Conservation (phyloP, 2,329 filamentous ascomycete species). For the Aspergillus proliferans region DNA sequence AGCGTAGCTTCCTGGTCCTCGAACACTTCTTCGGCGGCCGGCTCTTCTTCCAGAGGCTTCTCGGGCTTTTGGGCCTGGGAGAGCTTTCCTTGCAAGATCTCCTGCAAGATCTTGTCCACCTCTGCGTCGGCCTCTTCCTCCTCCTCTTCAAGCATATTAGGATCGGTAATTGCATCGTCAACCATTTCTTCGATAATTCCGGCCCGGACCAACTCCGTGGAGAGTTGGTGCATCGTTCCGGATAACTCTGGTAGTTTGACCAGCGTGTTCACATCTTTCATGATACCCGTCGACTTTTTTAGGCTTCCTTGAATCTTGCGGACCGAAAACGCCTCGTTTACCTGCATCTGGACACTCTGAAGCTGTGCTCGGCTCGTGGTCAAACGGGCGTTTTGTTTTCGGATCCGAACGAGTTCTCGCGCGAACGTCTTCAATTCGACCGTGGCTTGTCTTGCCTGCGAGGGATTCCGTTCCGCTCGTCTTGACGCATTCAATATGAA, state of each 20-base stretch:
- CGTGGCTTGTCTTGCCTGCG: conserved; percentile 70
- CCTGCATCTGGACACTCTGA: conserved; percentile 91
- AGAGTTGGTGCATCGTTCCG: conserved; percentile 81
- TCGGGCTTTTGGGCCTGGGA: conserved; percentile 59
- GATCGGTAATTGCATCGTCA: conserved; percentile 71
- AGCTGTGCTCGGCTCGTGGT: conserved; percentile 87
- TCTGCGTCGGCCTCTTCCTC: conserved; percentile 75
- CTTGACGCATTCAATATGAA: conserved; percentile 77
- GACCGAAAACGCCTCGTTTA: conserved; percentile 91
- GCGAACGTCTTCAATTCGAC: conserved; percentile 84
- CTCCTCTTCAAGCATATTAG: conserved; percentile 63
- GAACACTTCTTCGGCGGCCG: conserved; percentile 62
- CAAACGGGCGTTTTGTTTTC: conserved; percentile 67
- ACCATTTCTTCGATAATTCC: conserved; percentile 98
- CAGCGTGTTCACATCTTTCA: conserved; percentile 91
- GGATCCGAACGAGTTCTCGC: conserved; percentile 74
- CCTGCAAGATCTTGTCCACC: conserved; percentile 86
- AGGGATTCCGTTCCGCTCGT: conserved; percentile 72
- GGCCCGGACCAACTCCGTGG: conserved; percentile 82
- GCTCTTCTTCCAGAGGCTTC: conserved; percentile 46
- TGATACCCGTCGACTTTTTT: conserved; percentile 77
- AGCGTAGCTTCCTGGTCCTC: conserved; percentile 85
- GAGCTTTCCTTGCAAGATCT: conserved; percentile 78
- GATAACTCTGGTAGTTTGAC: conserved; percentile 80
- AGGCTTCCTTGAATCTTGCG: conserved; percentile 94